Percentiles rank a stretch among this genome's conserved stretches.
Evolutionary conservation across 179 eudicot genomes (phyloP).

Genomic region (Kewa caespitosa): DNA sequence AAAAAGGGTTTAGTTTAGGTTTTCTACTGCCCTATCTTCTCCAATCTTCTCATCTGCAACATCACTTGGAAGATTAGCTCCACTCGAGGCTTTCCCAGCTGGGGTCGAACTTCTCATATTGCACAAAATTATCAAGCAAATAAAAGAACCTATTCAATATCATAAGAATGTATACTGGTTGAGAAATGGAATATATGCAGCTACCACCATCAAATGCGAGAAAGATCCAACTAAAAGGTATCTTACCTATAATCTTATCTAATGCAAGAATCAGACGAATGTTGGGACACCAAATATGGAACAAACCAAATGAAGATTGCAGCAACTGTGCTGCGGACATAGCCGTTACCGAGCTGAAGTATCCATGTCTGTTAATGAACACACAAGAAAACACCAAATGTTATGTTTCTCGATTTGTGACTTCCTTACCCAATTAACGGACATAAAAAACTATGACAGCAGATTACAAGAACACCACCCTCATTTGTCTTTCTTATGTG

Average conservation of each 20-base stretch:
- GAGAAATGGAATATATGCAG: neutral
- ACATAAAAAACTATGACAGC: no score
- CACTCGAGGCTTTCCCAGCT: conserved; percentile 63
- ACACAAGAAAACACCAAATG: neutral
- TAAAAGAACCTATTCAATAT: neutral
- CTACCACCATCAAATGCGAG: neutral
- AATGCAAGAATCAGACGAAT: neutral
- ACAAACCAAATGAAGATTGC: conserved; percentile 80
- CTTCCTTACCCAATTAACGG: no score
- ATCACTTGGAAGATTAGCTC: conserved; percentile 71
- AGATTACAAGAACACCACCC: no score
- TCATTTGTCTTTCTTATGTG: no score
- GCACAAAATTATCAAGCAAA: conserved; percentile 19
- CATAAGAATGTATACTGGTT: neutral
- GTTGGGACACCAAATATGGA: neutral
- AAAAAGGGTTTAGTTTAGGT: neutral
- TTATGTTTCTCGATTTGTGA: no score
- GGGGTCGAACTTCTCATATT: conserved; percentile 58
- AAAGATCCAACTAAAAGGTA: neutral
- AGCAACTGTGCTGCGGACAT: conserved; percentile 71
- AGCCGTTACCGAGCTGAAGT: conserved; percentile 44
- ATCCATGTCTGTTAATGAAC: conserved; percentile 55
- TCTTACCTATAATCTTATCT: neutral
- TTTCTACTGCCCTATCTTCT: conserved; percentile 23
- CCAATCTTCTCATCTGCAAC: conserved; percentile 33